Percentiles rank a stretch among this genome's conserved stretches.
Conservation (phyloP, 2,329 filamentous ascomycete species). For the Hypoxylon sp. region DNA sequence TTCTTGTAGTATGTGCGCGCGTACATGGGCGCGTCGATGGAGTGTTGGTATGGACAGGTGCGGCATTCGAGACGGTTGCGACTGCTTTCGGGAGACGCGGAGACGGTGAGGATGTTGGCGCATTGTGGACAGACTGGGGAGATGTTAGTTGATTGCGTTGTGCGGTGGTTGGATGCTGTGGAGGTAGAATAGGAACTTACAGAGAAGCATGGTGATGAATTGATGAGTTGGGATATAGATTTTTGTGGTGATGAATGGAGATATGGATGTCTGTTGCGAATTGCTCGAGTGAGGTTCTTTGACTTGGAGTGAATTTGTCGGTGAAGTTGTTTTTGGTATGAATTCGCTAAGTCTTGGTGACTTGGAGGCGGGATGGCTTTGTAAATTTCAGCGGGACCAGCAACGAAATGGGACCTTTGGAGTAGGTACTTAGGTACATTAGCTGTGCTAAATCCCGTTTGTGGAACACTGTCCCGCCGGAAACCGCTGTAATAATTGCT, state of each 20-base stretch:
- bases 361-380: slow-evolving; percentile 48
- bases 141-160: slow-evolving; percentile 18
- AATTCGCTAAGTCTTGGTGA: background rate
- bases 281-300: background rate
- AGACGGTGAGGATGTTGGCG: slow-evolving; percentile 86
- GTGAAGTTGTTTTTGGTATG: background rate
- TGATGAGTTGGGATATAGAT: background rate
- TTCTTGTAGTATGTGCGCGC: slow-evolving; percentile 87
- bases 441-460: slow-evolving; percentile 8
- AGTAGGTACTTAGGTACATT: slow-evolving; percentile 10
- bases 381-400: slow-evolving; percentile 35
- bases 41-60: slow-evolving; percentile 93
- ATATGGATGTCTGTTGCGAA: background rate
- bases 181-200: slow-evolving; percentile 59
- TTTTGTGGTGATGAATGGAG: background rate
- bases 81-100: slow-evolving; percentile 65
- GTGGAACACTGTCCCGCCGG: slow-evolving; percentile 43
- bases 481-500: slow-evolving; percentile 47
- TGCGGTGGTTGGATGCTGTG: background rate
- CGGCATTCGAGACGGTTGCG: slow-evolving; percentile 93
- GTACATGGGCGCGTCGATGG: slow-evolving; percentile 83
- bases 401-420: slow-evolving; percentile 1
- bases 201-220: slow-evolving; percentile 72
- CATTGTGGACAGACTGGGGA: slow-evolving; percentile 82
- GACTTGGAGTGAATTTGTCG: slow-evolving; percentile 2